These are phyloP conservation scores for Fraxinus albicans DNA, from an alignment of 305 asterid genomes.

Conservation along the genomic window DNA sequence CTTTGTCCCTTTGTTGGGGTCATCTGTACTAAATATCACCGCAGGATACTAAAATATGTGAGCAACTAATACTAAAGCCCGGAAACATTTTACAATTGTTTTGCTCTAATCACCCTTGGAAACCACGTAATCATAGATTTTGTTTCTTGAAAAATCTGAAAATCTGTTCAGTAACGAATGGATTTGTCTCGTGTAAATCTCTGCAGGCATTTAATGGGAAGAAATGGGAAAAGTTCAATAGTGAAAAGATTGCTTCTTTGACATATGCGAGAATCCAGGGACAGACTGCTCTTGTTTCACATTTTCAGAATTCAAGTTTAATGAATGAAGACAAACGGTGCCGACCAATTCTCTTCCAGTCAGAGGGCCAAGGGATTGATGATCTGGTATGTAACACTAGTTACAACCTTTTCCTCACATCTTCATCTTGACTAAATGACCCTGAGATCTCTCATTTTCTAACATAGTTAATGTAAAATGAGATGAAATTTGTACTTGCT, in stretches of 20 bases:
- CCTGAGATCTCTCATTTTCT: background rate
- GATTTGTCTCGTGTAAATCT: background rate
- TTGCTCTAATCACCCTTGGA: conserved; percentile 5
- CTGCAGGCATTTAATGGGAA: conserved; percentile 82
- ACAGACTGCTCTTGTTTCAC: conserved; percentile 68
- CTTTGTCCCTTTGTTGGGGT: background rate
- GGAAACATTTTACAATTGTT: background rate
- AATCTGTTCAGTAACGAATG: background rate
- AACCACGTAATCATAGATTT: background rate
- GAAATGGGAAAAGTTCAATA: conserved; percentile 93
- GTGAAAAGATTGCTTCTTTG: conserved; percentile 89
- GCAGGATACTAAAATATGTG: background rate
- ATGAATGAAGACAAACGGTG: conserved; percentile 95
- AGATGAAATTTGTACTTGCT: background rate
- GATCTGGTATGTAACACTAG: conserved; percentile 55
- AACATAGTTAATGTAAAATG: conserved; percentile 2
- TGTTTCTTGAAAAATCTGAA: background rate
- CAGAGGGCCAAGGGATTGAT: conserved; percentile 62
- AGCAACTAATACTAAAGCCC: background rate
- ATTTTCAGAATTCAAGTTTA: conserved; percentile 89
- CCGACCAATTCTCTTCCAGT: conserved; percentile 80
- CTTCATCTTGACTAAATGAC: background rate
- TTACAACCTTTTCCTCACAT: background rate
- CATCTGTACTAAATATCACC: background rate
- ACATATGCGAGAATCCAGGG: conserved; percentile 91